A percentile compares a stretch with the other conserved stretches of the same genome.
These are phyloP conservation scores for Chenopodium suecicum DNA, from an alignment of 148 eudicot species.

Conservation along the genomic window DNA sequence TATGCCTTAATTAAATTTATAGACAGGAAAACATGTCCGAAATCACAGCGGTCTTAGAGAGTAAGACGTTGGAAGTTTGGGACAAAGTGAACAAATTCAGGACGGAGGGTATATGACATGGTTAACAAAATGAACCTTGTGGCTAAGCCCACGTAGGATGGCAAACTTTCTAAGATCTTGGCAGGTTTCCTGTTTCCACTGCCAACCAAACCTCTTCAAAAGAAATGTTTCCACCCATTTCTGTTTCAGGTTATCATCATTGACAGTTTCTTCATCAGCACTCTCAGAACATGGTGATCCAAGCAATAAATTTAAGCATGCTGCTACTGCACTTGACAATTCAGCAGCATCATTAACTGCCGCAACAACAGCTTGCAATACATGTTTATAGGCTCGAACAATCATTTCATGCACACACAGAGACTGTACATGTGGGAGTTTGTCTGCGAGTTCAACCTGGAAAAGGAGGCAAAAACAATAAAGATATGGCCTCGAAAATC, in stretches of 20 bases:
- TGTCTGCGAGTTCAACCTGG: constrained; percentile 93
- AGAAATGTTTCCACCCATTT: constrained; percentile 81
- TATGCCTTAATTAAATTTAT: neutral
- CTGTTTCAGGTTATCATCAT: constrained; percentile 65
- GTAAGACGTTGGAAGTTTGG: neutral
- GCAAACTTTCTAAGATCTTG: constrained; percentile 75
- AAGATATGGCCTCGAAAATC: neutral
- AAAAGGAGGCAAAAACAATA: constrained; percentile 10
- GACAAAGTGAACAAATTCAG: neutral
- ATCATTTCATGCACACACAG: constrained; percentile 91
- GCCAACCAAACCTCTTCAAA: constrained; percentile 76
- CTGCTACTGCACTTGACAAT: constrained; percentile 64
- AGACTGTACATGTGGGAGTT: constrained; percentile 94
- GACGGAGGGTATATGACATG: neutral
- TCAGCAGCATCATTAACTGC: constrained; percentile 54
- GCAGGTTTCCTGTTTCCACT: constrained; percentile 62
- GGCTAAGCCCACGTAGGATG: constrained; percentile 94
- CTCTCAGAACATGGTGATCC: constrained; percentile 50
- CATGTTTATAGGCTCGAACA: constrained; percentile 88
- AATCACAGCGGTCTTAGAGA: neutral
- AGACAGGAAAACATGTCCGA: neutral
- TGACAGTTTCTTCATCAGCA: constrained; percentile 42
- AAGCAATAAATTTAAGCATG: constrained; percentile 82
- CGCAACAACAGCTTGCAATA: constrained; percentile 76
- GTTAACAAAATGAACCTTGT: constrained; percentile 51